phyloP scores from a whole-genome alignment of 2,329 filamentous ascomycete genomes.

The Coniochaeta sp. region DNA sequence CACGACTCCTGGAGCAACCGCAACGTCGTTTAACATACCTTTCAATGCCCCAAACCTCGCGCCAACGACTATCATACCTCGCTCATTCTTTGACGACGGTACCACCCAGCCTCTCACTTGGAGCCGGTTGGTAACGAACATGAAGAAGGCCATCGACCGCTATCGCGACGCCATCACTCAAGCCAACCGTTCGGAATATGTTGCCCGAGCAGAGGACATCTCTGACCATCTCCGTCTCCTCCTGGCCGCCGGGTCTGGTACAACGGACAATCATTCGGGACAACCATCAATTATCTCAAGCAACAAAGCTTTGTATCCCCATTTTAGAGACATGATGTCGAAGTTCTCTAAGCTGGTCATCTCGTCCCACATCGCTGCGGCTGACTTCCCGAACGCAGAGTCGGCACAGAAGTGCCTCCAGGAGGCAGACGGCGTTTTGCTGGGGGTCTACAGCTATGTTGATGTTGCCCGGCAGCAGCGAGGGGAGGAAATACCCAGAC shows the following conservation, averaged over 20 bases:
- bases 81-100: slow-evolving; percentile 88
- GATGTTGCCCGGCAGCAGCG: slow-evolving; percentile 90
- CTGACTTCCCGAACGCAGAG: slow-evolving; percentile 91
- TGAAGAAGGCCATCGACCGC: slow-evolving; percentile 81
- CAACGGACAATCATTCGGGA: slow-evolving; percentile 96
- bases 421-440: slow-evolving; percentile 92
- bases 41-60: slow-evolving; percentile 52
- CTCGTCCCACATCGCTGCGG: slow-evolving; percentile 93
- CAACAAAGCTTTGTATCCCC: slow-evolving; percentile 93
- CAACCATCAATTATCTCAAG: slow-evolving; percentile 99
- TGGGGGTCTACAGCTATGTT: slow-evolving; percentile 93
- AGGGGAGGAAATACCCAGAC: slow-evolving; percentile 85
- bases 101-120: slow-evolving; percentile 74
- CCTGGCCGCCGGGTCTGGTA: slow-evolving; percentile 91
- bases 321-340: slow-evolving; percentile 99
- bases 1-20: slow-evolving; percentile 44
- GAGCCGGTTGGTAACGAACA: slow-evolving; percentile 84
- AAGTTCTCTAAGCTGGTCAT: slow-evolving; percentile 98
- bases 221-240: slow-evolving; percentile 91
- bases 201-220: slow-evolving; percentile 92
- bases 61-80: slow-evolving; percentile 57
- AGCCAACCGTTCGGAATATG: slow-evolving; percentile 81
- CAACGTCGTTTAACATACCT: slow-evolving; percentile 54
- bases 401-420: slow-evolving; percentile 92
- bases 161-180: slow-evolving; percentile 86